phyloP scores from a whole-genome alignment of 1,139 yeast genomes.

The Pneumocystis sp. region DNA sequence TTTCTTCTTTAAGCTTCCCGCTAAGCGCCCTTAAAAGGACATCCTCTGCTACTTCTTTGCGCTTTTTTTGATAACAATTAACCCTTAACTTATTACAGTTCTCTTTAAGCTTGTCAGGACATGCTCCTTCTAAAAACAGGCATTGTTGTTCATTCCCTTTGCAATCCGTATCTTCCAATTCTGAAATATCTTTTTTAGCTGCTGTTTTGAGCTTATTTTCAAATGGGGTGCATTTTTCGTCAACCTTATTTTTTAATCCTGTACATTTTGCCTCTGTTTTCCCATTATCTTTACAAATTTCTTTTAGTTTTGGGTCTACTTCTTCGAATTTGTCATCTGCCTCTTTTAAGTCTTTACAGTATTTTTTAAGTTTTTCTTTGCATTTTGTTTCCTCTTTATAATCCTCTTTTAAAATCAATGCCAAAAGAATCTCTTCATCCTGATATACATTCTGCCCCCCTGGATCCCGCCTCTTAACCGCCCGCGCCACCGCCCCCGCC shows the following conservation, averaged over 20 bases:
- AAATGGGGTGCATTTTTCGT: neutral
- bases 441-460: neutral
- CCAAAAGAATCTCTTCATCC: neutral
- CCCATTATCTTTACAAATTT: neutral
- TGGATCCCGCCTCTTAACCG: neutral
- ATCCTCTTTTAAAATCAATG: neutral
- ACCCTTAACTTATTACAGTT: neutral
- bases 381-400: neutral
- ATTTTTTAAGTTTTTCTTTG: neutral
- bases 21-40: neutral
- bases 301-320: neutral
- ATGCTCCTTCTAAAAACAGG: neutral
- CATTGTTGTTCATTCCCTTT: neutral
- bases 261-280: neutral
- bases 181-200: neutral
- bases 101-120: neutral
- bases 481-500: neutral
- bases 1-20: neutral
- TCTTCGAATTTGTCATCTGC: too few species aligned
- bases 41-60: neutral
- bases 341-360: neutral
- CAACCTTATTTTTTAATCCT: neutral
- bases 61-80: neutral
- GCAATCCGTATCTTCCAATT: neutral
- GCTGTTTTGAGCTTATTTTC: neutral